These are phyloP conservation scores for Tuctoria greenei DNA, from an alignment of 176 grass and related monocot species.

Conservation along the genomic window DNA sequence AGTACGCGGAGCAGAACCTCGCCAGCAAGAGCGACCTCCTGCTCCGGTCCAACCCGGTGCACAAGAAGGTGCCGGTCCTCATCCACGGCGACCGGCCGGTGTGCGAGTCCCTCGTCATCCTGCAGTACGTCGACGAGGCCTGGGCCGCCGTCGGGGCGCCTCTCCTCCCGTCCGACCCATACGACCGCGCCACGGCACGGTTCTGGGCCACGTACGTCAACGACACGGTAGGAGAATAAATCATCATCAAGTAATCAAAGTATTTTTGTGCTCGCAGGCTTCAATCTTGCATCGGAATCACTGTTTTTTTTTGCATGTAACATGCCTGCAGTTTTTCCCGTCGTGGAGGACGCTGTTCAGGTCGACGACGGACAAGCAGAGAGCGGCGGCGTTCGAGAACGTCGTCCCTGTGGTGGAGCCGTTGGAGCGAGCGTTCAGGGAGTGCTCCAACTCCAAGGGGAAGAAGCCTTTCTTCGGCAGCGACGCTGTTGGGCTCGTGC, in stretches of 20 bases:
- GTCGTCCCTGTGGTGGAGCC: constrained; percentile 16
- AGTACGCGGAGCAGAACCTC: constrained; percentile 41
- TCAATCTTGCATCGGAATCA: too few species aligned
- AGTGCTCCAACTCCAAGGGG: constrained; percentile 26
- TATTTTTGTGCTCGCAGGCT: too few species aligned
- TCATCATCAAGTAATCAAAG: neutral
- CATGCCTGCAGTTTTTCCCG: constrained; percentile 25
- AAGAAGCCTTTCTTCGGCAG: constrained; percentile 48
- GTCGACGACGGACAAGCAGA: constrained; percentile 40
- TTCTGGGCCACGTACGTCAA: constrained; percentile 48
- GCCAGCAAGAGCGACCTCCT: constrained; percentile 46
- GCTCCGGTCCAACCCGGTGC: constrained; percentile 42
- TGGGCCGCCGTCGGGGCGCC: neutral
- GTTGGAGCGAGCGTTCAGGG: constrained; percentile 40
- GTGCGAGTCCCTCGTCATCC: constrained; percentile 49
- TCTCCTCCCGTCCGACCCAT: constrained; percentile 30
- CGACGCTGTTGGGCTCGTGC: constrained; percentile 32
- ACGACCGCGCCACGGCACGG: constrained; percentile 34
- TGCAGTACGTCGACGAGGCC: constrained; percentile 46
- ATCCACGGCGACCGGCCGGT: constrained; percentile 39
- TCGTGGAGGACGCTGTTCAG: constrained; percentile 17
- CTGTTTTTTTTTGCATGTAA: too few species aligned
- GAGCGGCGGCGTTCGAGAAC: constrained; percentile 33
- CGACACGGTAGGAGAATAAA: constrained; percentile 25
- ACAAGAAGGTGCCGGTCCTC: constrained; percentile 52